These are phyloP conservation scores for Ormosia emarginata DNA, from an alignment of 306 rosid genomes.

Conservation along the genomic window DNA sequence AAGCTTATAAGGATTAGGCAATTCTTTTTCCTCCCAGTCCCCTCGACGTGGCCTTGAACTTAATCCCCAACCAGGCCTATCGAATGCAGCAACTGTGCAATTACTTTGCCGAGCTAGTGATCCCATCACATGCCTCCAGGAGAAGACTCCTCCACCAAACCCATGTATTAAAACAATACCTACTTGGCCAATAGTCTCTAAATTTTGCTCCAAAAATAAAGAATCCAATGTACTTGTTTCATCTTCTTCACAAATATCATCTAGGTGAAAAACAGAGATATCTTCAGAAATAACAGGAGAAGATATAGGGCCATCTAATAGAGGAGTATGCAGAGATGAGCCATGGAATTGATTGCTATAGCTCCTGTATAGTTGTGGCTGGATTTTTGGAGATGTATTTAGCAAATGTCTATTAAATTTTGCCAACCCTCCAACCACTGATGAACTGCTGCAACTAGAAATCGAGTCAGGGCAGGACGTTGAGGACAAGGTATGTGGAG, in stretches of 20 bases:
- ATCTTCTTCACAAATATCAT: conserved; percentile 49
- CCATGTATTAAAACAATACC: conserved; percentile 91
- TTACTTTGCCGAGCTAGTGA: conserved; percentile 70
- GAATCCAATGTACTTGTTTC: conserved; percentile 43
- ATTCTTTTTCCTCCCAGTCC: conserved; percentile 85
- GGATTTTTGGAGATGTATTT: conserved; percentile 52
- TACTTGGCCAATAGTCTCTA: conserved; percentile 54
- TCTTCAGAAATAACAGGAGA: conserved; percentile 60
- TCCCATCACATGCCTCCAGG: conserved; percentile 98
- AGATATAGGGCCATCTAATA: conserved; percentile 53
- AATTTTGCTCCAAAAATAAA: conserved; percentile 29
- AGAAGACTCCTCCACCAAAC: conserved; percentile 97
- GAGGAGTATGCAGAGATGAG: conserved; percentile 75
- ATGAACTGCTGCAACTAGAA: conserved; percentile 36
- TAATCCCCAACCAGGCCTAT: conserved; percentile 98
- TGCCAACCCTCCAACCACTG: conserved; percentile 49
- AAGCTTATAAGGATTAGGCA: conserved; percentile 89
- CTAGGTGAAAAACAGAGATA: conserved; percentile 65
- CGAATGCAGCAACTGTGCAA: conserved; percentile 87
- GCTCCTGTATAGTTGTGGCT: conserved; percentile 67
- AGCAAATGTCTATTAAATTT: conserved; percentile 53
- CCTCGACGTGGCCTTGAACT: conserved; percentile 68
- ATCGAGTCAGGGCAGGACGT: conserved; percentile 43
- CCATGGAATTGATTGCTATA: conserved; percentile 82
- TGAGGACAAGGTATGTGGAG: conserved; percentile 57